These are phyloP conservation scores for Onygena corvina DNA, from an alignment of 2,329 filamentous ascomycete species.

Conservation along the genomic window DNA sequence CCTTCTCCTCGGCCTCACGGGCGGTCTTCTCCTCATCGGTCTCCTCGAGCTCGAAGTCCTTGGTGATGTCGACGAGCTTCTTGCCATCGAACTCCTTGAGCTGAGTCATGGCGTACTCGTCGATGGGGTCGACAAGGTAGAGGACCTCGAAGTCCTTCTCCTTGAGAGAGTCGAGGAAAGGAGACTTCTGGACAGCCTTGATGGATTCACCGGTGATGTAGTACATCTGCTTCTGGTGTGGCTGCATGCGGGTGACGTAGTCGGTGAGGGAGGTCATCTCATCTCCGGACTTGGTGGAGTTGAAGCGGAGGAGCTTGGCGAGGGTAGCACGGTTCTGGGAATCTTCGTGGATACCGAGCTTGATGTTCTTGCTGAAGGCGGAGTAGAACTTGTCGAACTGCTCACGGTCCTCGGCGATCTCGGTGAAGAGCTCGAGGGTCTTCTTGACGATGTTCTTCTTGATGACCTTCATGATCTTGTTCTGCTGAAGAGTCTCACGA, in stretches of 20 bases:
- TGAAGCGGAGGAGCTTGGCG: slow-evolving; percentile 97
- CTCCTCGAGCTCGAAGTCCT: slow-evolving; percentile 99
- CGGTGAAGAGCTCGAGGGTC: slow-evolving; percentile 96
- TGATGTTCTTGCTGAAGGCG: slow-evolving; percentile 99
- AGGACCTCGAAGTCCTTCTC: slow-evolving; percentile 99
- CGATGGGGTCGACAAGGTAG: slow-evolving; percentile 98
- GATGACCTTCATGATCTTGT: slow-evolving; percentile 99
- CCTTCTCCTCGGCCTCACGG: slow-evolving; percentile 95
- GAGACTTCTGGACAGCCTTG: slow-evolving; percentile 95
- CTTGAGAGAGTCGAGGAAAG: slow-evolving; percentile 97
- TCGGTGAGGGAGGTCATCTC: slow-evolving; percentile 88
- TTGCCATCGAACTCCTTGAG: slow-evolving; percentile 99
- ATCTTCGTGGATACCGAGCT: slow-evolving; percentile 99
- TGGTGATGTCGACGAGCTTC: slow-evolving; percentile 99
- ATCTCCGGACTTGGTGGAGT: slow-evolving; percentile 97
- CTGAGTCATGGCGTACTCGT: slow-evolving; percentile 98
- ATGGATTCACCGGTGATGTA: slow-evolving; percentile 99
- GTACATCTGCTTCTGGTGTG: slow-evolving; percentile 99
- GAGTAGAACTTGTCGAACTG: slow-evolving; percentile 99
- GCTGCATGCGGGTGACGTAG: slow-evolving; percentile 98
- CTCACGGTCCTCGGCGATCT: slow-evolving; percentile 99
- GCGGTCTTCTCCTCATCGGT: slow-evolving; percentile 97
- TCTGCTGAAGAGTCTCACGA: slow-evolving; percentile 99
- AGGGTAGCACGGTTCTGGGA: slow-evolving; percentile 86
- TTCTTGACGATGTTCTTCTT: slow-evolving; percentile 99